Evolutionary conservation across 208 protist genomes (phyloP), one percentile per base, ranked within the genome.

Genomic region (Wallacemonas collosoma): DNA sequence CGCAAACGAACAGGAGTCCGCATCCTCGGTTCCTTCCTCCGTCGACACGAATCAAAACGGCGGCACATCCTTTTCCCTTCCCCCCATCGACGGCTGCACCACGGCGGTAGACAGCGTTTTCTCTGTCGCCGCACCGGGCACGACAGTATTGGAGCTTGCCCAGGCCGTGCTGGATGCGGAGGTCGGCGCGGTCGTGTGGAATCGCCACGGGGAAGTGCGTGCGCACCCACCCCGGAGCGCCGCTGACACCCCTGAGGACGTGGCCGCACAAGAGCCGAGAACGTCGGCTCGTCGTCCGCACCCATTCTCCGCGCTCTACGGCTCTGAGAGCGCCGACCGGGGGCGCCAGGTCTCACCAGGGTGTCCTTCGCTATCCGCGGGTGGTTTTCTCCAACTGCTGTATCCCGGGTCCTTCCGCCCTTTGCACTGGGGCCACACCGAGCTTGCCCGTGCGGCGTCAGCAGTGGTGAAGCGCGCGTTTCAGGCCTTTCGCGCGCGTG

Each of bases 381-480:
- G 26, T 12, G 53, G 45, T 4, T 17, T 51, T 3, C 48, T 89
- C 2, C 68, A 68, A 2, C 76, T 94, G 35, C 77, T 94, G 47
- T 93, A 87, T 76, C 85, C 89, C 5, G 89, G 89, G 9, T 93
- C 87, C 15, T 94, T 93, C 67, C 75, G 77, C 58, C 89, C 89
- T 3, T 70, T 94, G 55, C 89, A 94, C 71, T 93, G 84, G 74
- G 89, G 89, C 3, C 89, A 94, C 79, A 90, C 85, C 2, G 86
- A 92, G 75, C 79, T 94, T 9, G 86, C 74, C 8, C 77, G 75
- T 12, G 85, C 79, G 2, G 86, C 85, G 7, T 44, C 50, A 3
- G 63, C 62, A 36, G 75, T 87, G 55, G 15, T 79, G 39, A 68
- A 14, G 14, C 36, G 43, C 38, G 40, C 58, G 45, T 64, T 55